Base-by-base conservation (phyloP, 192 early-diverging fungal species). In the Lobosporangium transversale region DNA sequence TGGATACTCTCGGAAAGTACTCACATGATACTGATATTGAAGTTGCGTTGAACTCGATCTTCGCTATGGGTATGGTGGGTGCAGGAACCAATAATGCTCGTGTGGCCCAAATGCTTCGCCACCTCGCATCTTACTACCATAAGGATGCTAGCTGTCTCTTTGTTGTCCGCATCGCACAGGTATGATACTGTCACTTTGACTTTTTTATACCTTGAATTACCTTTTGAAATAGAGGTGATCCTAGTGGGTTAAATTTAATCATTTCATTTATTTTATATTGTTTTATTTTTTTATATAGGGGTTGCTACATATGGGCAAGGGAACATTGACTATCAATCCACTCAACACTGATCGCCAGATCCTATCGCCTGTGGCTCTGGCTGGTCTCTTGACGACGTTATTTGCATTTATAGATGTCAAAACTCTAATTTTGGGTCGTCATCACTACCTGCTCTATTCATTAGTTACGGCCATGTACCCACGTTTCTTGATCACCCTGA, bases 11-110 rank as follows among this genome's bases (percentile, higher is more conserved):
- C 49, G 95, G 92, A 85, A 98, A 98, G 83, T 96, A 95, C 79
- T 99, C 98, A 37, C 98, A 99, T 83, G 98, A 99, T 86, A 95
- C 95, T 61, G 98, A 99, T 81, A 81, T 87, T 42, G 92, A 97
- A 32, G 97, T 99, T 37, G 93, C 98, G 9, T 82, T 93, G 30
- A 97, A 93, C 80, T 97, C 98, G 15, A 94, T 98, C 47, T 97
- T 99, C 84, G 96, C 97, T 26, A 97, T 99, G 97, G 98, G 98
- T 57, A 80, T 98, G 53, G 93, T 99, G 20, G 98, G 98, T 23
- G 97, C 97, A 5, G 98, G 98, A 49, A 98, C 98, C 18, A 99
- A 99, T 88, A 98, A 99, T 79, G 98, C 98, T 14, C 90, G 98
- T 31, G 83, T 99, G 36, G 97, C 95, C 43, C 98, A 99, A 84